phyloP scores from a whole-genome alignment of 257 asterid genomes.

The Solanum sparsipilum region DNA sequence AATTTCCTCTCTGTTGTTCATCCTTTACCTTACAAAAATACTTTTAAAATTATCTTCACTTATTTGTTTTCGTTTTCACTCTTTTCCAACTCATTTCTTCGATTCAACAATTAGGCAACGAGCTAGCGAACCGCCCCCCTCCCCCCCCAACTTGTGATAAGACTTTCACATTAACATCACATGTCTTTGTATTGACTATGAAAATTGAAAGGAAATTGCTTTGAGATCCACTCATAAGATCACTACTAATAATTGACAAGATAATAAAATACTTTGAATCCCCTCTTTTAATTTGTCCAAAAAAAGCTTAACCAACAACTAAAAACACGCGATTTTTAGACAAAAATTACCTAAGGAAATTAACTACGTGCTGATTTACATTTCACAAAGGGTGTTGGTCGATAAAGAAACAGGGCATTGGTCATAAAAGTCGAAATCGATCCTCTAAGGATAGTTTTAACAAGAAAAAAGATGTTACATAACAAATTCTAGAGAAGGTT shows the following conservation, averaged over 20 bases:
- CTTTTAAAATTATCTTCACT: no score
- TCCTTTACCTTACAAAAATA: no score
- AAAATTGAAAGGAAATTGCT: neutral
- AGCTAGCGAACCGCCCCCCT: no score
- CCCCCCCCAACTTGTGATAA: no score
- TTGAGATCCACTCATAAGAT: neutral
- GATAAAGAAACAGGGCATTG: neutral
- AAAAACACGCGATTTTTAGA: neutral
- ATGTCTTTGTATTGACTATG: neutral
- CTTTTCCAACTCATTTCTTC: no score
- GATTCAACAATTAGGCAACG: no score
- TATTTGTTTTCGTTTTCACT: no score
- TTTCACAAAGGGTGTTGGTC: neutral
- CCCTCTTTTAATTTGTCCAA: neutral
- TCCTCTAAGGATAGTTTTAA: neutral
- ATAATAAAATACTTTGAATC: neutral
- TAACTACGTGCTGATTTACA: neutral
- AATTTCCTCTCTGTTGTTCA: no score
- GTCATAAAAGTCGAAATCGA: neutral
- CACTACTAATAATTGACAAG: neutral
- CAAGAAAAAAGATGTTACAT: neutral
- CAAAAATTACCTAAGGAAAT: neutral
- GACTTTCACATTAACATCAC: neutral
- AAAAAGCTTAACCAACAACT: neutral
- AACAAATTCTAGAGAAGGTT: neutral